Evolutionary conservation across 345 rosid genomes (phyloP).

Genomic region (Citrus hindsii): DNA sequence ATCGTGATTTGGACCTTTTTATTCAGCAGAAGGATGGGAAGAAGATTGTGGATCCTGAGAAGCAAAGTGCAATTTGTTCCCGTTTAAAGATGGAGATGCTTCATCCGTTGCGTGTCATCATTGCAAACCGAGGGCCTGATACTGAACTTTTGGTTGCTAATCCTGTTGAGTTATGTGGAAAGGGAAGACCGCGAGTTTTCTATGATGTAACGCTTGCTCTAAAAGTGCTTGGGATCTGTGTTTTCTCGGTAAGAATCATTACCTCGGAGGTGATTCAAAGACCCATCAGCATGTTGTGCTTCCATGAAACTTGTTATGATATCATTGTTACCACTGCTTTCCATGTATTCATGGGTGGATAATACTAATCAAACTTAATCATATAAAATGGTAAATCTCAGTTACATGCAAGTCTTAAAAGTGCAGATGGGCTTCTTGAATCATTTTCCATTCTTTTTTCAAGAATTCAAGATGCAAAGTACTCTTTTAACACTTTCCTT

Average conservation of each 20-base stretch:
- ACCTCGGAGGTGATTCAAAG: neutral
- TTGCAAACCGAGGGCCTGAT: constrained; percentile 75
- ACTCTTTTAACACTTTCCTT: constrained; percentile 1
- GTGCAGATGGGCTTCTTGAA: constrained; percentile 7
- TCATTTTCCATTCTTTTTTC: neutral
- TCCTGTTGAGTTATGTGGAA: constrained; percentile 84
- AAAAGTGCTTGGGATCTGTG: constrained; percentile 66
- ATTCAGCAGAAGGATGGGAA: constrained; percentile 73
- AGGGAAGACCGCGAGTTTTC: constrained; percentile 85
- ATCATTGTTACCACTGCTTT: neutral
- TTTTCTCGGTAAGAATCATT: constrained; percentile 67
- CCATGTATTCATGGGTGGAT: neutral
- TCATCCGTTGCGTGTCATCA: constrained; percentile 72
- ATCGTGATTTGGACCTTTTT: constrained; percentile 74
- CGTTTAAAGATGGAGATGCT: constrained; percentile 74
- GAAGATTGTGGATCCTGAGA: constrained; percentile 63
- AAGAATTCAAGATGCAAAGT: neutral
- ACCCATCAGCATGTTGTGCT: constrained; percentile 3
- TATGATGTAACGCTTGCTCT: constrained; percentile 73
- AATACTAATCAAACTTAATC: neutral
- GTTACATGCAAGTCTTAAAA: neutral
- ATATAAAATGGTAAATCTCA: neutral
- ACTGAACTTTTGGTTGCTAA: constrained; percentile 79
- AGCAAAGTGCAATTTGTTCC: constrained; percentile 46
- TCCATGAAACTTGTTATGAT: neutral